phyloP scores from a whole-genome alignment of 495 filamentous ascomycete species.

The Cercophora samala region DNA sequence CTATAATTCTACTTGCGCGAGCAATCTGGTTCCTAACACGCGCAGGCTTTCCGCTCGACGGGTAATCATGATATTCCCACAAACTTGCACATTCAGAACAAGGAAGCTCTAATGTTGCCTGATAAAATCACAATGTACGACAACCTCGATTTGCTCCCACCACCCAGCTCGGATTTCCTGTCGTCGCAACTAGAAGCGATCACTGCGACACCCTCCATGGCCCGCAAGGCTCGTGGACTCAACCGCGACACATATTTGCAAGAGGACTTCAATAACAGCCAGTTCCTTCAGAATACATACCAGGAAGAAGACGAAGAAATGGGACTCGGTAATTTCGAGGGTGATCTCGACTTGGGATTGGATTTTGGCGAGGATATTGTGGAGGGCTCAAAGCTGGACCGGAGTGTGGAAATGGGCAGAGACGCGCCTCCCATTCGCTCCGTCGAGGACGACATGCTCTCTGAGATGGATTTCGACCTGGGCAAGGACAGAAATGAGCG shows the following conservation, averaged over 20 bases:
- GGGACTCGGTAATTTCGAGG: constrained; percentile 46
- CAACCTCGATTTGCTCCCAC: constrained; percentile 61
- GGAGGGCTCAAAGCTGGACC: constrained; percentile 46
- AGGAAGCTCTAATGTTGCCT: constrained; percentile 71
- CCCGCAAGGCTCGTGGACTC: constrained; percentile 50
- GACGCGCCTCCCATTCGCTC: constrained; percentile 64
- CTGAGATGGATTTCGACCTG: constrained; percentile 55
- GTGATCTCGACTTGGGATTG: constrained; percentile 56
- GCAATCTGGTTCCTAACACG: constrained; percentile 32
- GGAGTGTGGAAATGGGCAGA: constrained; percentile 81
- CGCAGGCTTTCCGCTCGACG: constrained; percentile 70
- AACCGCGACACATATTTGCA: constrained; percentile 63
- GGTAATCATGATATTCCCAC: constrained; percentile 78
- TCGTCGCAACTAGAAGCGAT: constrained; percentile 62
- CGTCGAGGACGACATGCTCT: constrained; percentile 69
- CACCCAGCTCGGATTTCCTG: constrained; percentile 72
- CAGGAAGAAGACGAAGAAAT: constrained; percentile 52
- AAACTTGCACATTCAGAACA: constrained; percentile 58
- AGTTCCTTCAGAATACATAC: constrained; percentile 64
- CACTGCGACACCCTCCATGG: constrained; percentile 46
- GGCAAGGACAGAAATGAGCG: constrained; percentile 45
- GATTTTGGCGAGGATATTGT: constrained; percentile 59
- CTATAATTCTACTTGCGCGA: background rate
- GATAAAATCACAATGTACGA: constrained; percentile 89
- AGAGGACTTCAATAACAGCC: constrained; percentile 59